These are phyloP conservation scores for Trichosporon sp. DNA, from an alignment of 1,284 basidiomycete species.

Conservation along the genomic window DNA sequence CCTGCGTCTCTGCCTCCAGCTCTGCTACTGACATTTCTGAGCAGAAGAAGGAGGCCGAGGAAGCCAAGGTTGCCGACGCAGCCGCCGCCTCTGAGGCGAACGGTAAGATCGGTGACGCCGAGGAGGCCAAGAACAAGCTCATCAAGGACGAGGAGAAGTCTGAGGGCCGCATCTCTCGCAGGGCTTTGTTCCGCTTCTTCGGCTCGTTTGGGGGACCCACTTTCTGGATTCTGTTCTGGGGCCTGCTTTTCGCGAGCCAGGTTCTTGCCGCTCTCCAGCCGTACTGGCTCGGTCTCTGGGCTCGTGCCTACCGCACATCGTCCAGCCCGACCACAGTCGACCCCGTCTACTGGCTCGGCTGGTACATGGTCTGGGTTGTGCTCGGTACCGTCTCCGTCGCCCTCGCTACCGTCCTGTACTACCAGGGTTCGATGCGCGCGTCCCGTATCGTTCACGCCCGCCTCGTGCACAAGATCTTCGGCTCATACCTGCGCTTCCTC, in stretches of 20 bases:
- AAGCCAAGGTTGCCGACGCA: constrained; percentile 42
- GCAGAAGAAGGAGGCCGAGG: constrained; percentile 52
- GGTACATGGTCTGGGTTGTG: constrained; percentile 58
- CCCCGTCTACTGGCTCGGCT: constrained; percentile 58
- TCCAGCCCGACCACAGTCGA: constrained; percentile 45
- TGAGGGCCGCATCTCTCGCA: constrained; percentile 61
- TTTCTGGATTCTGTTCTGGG: constrained; percentile 56
- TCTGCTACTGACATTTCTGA: constrained; percentile 30
- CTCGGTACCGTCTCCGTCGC: constrained; percentile 45
- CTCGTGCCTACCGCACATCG: constrained; percentile 61
- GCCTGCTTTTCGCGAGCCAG: constrained; percentile 45
- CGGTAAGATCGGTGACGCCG: constrained; percentile 44
- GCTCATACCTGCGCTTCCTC: constrained; percentile 64
- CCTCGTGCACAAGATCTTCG: constrained; percentile 64
- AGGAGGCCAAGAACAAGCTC: constrained; percentile 48
- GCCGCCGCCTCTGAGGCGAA: constrained; percentile 22
- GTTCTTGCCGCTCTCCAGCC: constrained; percentile 58
- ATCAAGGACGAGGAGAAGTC: constrained; percentile 66
- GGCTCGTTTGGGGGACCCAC: constrained; percentile 56
- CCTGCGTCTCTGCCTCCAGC: constrained; percentile 29
- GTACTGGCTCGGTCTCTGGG: constrained; percentile 67
- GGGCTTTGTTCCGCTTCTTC: constrained; percentile 57
- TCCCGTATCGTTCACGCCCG: constrained; percentile 64
- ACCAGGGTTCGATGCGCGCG: constrained; percentile 61
- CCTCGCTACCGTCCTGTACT: constrained; percentile 50